Evolutionary conservation across 306 rosid genomes (phyloP).

Genomic region (Lathyrus aphaca): DNA sequence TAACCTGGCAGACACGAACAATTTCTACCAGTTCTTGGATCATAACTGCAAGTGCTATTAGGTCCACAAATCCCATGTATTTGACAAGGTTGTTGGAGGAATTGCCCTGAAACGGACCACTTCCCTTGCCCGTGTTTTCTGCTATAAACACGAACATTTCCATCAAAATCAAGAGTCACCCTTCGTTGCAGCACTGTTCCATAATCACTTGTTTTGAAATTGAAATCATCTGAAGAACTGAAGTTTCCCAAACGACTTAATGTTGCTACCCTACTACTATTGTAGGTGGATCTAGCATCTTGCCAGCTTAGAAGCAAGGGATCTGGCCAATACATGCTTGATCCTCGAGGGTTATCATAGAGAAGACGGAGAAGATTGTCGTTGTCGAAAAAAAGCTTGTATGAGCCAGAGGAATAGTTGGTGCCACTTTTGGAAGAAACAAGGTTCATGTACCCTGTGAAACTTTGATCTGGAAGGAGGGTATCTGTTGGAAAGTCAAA

Average conservation of each 20-base stretch:
- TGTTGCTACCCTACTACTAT: slow-evolving; percentile 4
- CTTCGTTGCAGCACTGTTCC: background rate
- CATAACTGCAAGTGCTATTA: slow-evolving; percentile 9
- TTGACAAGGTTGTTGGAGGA: background rate
- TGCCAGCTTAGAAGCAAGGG: background rate
- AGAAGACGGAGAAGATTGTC: slow-evolving; percentile 29
- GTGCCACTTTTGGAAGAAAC: slow-evolving; percentile 3
- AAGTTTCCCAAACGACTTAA: background rate
- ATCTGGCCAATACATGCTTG: slow-evolving; percentile 27
- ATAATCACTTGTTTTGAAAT: background rate
- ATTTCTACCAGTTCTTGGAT: background rate
- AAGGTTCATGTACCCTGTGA: background rate
- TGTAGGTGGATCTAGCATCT: slow-evolving; percentile 9
- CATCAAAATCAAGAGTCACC: slow-evolving; percentile 29
- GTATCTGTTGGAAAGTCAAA: slow-evolving; percentile 35
- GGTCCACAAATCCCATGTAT: slow-evolving; percentile 42
- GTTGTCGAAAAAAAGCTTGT: slow-evolving; percentile 29
- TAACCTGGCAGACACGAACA: slow-evolving; percentile 32
- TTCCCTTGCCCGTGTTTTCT: background rate
- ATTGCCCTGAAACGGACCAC: background rate
- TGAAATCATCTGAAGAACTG: slow-evolving; percentile 25
- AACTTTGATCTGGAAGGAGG: slow-evolving; percentile 17
- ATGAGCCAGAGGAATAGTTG: slow-evolving; percentile 22
- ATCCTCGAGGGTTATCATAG: background rate
- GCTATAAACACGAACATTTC: slow-evolving; percentile 20